Conservation (phyloP, 352 stramenopile genomes). For the Phytopythium aichiense region DNA sequence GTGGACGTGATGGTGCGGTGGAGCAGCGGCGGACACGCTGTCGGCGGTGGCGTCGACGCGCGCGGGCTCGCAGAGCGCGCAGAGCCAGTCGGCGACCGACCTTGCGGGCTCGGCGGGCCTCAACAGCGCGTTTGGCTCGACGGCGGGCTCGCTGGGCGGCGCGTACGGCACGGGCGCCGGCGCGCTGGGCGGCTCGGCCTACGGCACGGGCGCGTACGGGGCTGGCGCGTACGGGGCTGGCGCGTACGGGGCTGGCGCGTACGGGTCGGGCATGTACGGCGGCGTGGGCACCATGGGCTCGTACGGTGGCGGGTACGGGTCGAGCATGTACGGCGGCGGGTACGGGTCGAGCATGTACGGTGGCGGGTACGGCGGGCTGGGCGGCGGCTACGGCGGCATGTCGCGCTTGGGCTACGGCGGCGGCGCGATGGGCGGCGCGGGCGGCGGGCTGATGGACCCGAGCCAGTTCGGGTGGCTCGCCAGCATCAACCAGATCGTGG, state of each 20-base stretch:
- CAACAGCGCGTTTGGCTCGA: constrained; percentile 8
- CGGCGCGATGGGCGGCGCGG: constrained; percentile 22
- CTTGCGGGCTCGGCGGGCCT: constrained; percentile 5
- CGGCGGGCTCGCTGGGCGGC: constrained; percentile 8
- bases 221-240: constrained; percentile 8
- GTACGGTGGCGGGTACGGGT: constrained; percentile 22
- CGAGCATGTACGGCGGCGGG: constrained; percentile 4
- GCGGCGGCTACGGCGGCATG: constrained; percentile 32
- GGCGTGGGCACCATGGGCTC: constrained; percentile 14
- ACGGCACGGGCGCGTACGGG: constrained; percentile 8
- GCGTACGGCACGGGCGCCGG: constrained; percentile 19
- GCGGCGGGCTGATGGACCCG: constrained; percentile 40
- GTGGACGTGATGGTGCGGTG: not conserved
- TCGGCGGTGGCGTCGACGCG: constrained; percentile 12
- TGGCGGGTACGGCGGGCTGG: constrained; percentile 1
- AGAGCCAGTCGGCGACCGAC: constrained; percentile 3
- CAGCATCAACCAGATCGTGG: constrained; percentile 68
- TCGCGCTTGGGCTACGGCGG: constrained; percentile 28
- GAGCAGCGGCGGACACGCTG: constrained; percentile 13
- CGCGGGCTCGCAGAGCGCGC: not conserved
- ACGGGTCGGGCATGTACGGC: constrained; percentile 1
- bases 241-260: not conserved
- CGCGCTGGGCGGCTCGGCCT: constrained; percentile 4
- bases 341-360: not conserved
- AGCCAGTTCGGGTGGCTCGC: constrained; percentile 56